phyloP scores from a whole-genome alignment of 495 filamentous ascomycete genomes.

The Daldinia bambusicola region DNA sequence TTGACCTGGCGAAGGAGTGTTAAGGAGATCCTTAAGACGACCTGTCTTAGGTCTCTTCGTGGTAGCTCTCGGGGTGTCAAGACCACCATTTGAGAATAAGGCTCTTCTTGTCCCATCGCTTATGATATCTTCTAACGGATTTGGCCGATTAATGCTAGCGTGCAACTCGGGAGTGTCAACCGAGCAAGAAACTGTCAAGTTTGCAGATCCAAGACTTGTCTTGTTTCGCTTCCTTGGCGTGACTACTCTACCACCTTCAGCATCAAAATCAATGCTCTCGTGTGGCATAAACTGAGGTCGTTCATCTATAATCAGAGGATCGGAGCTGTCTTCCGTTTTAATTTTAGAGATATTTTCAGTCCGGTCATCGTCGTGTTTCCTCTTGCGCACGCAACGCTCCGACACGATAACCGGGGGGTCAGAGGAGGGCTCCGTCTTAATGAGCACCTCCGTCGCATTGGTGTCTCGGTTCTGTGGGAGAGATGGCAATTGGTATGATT shows the following conservation, averaged over 20 bases:
- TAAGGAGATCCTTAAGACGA: conserved; percentile 31
- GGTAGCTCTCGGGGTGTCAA: not conserved
- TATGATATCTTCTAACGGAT: not conserved
- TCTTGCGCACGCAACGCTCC: conserved; percentile 56
- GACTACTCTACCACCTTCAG: conserved; percentile 66
- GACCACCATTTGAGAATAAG: no score
- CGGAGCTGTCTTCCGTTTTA: conserved; percentile 51
- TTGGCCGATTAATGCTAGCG: not conserved
- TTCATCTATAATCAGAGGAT: conserved; percentile 51
- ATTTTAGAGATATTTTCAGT: conserved; percentile 36
- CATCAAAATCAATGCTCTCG: conserved; percentile 79
- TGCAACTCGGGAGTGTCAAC: not conserved
- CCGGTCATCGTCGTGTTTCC: conserved; percentile 47
- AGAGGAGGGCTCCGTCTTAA: conserved; percentile 58
- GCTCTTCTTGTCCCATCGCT: not conserved
- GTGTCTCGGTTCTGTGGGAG: conserved; percentile 24
- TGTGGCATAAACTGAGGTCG: conserved; percentile 50
- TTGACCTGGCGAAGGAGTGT: conserved; percentile 39
- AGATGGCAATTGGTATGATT: conserved; percentile 43
- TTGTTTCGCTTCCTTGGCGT: conserved; percentile 69
- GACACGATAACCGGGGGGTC: conserved; percentile 57
- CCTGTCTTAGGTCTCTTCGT: conserved; percentile 15
- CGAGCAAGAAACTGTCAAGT: conserved; percentile 18
- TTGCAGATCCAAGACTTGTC: conserved; percentile 24
- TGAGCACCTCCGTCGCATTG: conserved; percentile 19